Base-by-base conservation (phyloP, 192 early-diverging fungal genomes). In the Coemansia sp. region DNA sequence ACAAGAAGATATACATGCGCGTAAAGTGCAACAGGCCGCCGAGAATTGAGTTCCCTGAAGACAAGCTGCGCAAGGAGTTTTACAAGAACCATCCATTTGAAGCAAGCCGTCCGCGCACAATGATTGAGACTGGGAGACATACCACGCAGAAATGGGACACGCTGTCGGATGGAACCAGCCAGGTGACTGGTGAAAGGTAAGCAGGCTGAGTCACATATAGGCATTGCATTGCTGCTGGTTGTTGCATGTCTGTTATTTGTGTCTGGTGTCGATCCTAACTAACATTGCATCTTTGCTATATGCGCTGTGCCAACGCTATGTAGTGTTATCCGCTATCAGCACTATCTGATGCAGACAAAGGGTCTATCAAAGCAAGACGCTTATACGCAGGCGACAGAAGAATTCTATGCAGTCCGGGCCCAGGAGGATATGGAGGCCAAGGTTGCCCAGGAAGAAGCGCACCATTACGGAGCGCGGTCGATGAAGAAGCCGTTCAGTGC, bases 1-100 rank as follows among this genome's bases (percentile, higher is more conserved):
- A 75, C 69, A 80, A 83, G 61, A 85, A 84, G 66, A 79, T 82
- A 59, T 75, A 85, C 40, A 78, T 91, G 61, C 84, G 83, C 47
- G 86, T 85, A 46, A 79, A 66, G 70, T 81, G 80, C 37, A 82
- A 85, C 26, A 65, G 79, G 68, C 89, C 91, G 48, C 86, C 83
- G 14, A 71, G 67, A 57, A 96, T 98, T 34, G 87, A 82, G 36
- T 98, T 94, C 64, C 91, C 91, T 5, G 94, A 97, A 77, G 96
- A 98, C 78, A 60, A 71, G 58, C 83, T 98, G 61, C 87, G 96
- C 55, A 57, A 82, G 55, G 85, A 83, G 57, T 98, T 98, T 64
- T 98, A 93, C 78, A 82, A 84, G 64, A 89, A 94, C 83, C 96
- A 98, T 78, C 96, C 96, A 17, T 92, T 90, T 69, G 96, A 98